These are phyloP conservation scores for Dioszegia hungarica DNA, from an alignment of 768 basidiomycete genomes.

Conservation along the genomic window DNA sequence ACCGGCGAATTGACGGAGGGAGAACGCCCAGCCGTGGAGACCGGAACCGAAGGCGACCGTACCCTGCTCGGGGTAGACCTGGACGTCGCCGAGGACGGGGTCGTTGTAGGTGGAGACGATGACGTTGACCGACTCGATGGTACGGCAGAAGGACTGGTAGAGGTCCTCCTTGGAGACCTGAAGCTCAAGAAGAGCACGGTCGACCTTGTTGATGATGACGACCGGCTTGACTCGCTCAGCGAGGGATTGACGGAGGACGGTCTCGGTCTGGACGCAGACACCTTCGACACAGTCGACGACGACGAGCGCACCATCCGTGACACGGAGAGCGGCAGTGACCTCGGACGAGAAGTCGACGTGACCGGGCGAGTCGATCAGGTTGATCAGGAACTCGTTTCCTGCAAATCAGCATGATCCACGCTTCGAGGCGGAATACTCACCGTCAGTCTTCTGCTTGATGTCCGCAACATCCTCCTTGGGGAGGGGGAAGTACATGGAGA, in stretches of 20 bases:
- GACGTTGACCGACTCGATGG: constrained; percentile 96
- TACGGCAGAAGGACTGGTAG: constrained; percentile 95
- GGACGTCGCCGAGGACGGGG: constrained; percentile 87
- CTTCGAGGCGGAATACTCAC: constrained; percentile 52
- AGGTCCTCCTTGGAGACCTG: constrained; percentile 95
- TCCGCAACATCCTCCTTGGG: constrained; percentile 76
- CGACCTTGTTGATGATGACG: constrained; percentile 99
- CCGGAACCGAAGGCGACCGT: constrained; percentile 99
- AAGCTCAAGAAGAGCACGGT: constrained; percentile 96
- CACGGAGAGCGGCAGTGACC: constrained; percentile 98
- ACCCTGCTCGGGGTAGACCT: constrained; percentile 97
- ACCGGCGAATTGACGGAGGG: constrained; percentile 90
- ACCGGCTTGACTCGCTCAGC: constrained; percentile 99
- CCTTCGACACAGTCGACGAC: constrained; percentile 99
- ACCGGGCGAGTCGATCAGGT: constrained; percentile 98
- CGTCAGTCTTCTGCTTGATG: constrained; percentile 91
- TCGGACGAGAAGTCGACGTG: constrained; percentile 99
- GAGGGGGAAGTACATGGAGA: constrained; percentile 99
- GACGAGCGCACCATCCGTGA: constrained; percentile 96
- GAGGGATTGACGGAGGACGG: constrained; percentile 93
- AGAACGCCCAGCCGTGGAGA: constrained; percentile 99
- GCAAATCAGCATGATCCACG: constrained; percentile 5
- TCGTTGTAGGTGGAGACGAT: constrained; percentile 98
- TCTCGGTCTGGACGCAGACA: constrained; percentile 99
- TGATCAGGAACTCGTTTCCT: constrained; percentile 97